phyloP scores from a whole-genome alignment of 2,329 filamentous ascomycete species.

The Apiospora marii region DNA sequence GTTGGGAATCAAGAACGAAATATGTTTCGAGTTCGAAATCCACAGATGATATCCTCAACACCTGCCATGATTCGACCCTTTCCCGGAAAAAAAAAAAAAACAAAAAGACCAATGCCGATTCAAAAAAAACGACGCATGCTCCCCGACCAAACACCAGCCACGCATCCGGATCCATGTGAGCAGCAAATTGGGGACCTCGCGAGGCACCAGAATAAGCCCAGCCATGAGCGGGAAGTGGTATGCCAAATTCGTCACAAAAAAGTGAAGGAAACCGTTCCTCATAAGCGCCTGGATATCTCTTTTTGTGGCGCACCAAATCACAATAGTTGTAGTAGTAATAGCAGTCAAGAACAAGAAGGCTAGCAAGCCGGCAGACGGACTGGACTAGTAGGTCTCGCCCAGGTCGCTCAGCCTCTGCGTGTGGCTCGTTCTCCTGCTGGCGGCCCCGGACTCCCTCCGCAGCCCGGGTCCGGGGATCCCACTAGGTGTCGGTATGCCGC shows the following conservation, averaged over 20 bases:
- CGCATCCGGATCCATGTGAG: conserved; percentile 8
- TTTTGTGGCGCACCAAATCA: neutral
- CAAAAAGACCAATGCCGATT: conserved; percentile 21
- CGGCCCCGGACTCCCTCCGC: conserved; percentile 44
- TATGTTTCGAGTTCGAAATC: conserved; percentile 8
- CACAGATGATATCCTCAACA: conserved; percentile 20
- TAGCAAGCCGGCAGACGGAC: neutral
- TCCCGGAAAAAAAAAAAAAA: conserved; percentile 9
- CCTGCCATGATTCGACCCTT: conserved; percentile 7
- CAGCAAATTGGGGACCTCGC: neutral
- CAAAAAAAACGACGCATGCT: conserved; percentile 13
- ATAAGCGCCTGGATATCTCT: conserved; percentile 18
- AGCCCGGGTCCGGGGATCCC: conserved; percentile 59
- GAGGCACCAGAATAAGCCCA: neutral
- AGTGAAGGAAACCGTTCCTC: conserved; percentile 20
- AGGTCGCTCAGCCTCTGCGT: conserved; percentile 55
- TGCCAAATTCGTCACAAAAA: conserved; percentile 18
- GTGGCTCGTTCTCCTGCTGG: conserved; percentile 51
- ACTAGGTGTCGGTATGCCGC: conserved; percentile 55
- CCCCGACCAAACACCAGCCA: conserved; percentile 21
- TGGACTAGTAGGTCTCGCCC: conserved; percentile 59
- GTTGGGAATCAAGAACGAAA: conserved; percentile 17
- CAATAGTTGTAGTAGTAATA: conserved; percentile 20
- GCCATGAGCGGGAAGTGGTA: conserved; percentile 16
- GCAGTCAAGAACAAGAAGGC: conserved; percentile 4